Evolutionary conservation across 352 stramenopile species (phyloP).

Genomic region (Globisporangium barbulae): DNA sequence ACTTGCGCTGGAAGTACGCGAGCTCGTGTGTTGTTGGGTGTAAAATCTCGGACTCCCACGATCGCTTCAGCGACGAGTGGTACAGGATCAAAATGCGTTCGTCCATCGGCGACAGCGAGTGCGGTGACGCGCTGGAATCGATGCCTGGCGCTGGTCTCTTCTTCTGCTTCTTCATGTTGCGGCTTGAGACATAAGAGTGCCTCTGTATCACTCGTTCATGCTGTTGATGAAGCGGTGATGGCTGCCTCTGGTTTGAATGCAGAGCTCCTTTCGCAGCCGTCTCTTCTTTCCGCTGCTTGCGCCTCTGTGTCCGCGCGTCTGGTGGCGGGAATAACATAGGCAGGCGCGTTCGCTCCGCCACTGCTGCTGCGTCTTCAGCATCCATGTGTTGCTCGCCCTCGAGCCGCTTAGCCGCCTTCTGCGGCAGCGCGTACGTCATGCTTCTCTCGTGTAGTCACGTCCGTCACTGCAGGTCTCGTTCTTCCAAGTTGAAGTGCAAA

Average conservation of each 20-base stretch:
- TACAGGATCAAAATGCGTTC: conserved; percentile 63
- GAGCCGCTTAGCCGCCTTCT: background rate
- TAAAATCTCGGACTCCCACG: conserved; percentile 13
- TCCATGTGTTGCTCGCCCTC: background rate
- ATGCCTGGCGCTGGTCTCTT: background rate
- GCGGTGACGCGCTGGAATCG: background rate
- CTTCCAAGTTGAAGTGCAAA: conserved; percentile 4
- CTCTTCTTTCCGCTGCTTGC: background rate
- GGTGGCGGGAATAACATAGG: background rate
- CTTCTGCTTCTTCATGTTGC: background rate
- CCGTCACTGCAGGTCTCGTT: background rate
- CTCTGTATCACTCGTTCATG: background rate
- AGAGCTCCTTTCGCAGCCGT: background rate
- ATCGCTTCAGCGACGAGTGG: conserved; percentile 47
- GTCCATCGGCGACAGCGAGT: conserved; percentile 36
- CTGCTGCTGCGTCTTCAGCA: background rate
- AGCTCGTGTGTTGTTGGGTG: background rate
- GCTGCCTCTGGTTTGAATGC: background rate
- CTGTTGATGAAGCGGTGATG: background rate
- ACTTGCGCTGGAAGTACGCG: conserved; percentile 9
- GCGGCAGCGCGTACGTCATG: conserved; percentile 7
- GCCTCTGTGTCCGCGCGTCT: background rate
- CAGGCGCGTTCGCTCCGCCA: background rate
- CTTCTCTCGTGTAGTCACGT: background rate
- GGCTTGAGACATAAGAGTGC: too few relatives aligned